Conservation (phyloP, 2,329 filamentous ascomycete genomes). For the Emmonsiellopsis sp. region DNA sequence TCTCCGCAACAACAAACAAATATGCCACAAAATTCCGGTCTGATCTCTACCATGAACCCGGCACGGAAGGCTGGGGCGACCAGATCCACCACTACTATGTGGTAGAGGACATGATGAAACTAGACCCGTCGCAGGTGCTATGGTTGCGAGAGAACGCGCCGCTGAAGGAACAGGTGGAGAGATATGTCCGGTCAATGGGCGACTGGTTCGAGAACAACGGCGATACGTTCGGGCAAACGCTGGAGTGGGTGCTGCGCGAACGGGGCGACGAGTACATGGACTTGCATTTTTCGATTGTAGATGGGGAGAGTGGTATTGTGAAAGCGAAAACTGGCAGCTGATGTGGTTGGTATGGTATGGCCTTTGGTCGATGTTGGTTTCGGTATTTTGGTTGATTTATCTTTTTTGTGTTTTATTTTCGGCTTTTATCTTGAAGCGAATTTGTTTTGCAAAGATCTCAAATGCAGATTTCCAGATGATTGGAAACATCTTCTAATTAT, state of each 20-base stretch:
- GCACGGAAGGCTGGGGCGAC: conserved; percentile 56
- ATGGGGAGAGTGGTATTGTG: conserved; percentile 25
- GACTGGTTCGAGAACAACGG: conserved; percentile 58
- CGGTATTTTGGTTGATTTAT: neutral
- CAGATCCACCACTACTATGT: conserved; percentile 56
- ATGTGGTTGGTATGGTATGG: neutral
- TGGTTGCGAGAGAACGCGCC: conserved; percentile 49
- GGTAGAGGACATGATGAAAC: conserved; percentile 56
- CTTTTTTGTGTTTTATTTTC: neutral
- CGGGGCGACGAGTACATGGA: conserved; percentile 44
- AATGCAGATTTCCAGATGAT: too few relatives aligned
- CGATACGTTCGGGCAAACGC: conserved; percentile 52
- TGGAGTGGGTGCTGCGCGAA: conserved; percentile 48
- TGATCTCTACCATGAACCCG: conserved; percentile 43
- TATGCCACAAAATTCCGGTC: conserved; percentile 40
- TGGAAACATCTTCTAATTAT: too few relatives aligned
- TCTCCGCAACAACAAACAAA: conserved; percentile 20
- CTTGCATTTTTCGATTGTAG: conserved; percentile 21
- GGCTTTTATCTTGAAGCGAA: neutral
- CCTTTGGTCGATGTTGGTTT: neutral
- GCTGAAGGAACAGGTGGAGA: conserved; percentile 49
- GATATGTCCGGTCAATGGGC: conserved; percentile 42
- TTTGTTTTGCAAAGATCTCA: too few relatives aligned
- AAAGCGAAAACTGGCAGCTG: conserved; percentile 5
- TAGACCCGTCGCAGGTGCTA: conserved; percentile 52